These are phyloP conservation scores for Oryza rufipogon DNA, from an alignment of 176 grass and related monocot species.

Conservation along the genomic window DNA sequence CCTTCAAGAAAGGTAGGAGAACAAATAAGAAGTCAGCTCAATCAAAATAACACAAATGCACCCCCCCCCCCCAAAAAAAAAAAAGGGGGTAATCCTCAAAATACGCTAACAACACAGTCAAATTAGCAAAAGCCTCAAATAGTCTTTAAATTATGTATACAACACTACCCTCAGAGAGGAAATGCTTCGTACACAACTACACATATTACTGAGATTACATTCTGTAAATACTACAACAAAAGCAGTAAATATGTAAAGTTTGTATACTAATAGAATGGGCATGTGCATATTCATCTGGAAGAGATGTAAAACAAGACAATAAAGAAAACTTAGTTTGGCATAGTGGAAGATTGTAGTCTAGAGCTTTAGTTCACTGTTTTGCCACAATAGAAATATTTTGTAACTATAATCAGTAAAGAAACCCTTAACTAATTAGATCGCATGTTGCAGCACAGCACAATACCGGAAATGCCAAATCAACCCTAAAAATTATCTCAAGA, in stretches of 20 bases:
- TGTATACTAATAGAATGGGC: background rate
- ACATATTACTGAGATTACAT: background rate
- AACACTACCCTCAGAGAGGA: constrained; percentile 10
- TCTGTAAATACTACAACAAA: constrained; percentile 35
- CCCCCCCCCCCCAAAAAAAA: background rate
- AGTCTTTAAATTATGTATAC: constrained; percentile 18
- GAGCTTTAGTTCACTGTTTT: background rate
- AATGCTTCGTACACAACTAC: background rate
- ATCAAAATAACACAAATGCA: constrained; percentile 15
- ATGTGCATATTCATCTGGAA: constrained; percentile 15
- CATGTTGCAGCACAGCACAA: constrained; percentile 20
- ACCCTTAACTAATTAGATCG: constrained; percentile 23
- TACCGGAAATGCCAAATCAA: background rate
- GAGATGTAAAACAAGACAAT: constrained; percentile 3
- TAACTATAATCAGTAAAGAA: constrained; percentile 8
- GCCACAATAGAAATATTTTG: constrained; percentile 20
- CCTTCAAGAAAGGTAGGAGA: constrained; percentile 40
- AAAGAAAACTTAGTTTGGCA: constrained; percentile 12
- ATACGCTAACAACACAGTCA: background rate
- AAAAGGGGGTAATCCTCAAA: background rate
- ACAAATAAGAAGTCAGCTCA: constrained; percentile 31
- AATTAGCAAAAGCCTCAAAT: constrained; percentile 24
- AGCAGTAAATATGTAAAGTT: background rate
- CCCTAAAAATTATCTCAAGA: constrained; percentile 9
- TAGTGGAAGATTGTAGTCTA: background rate